A percentile compares a stretch with the other conserved stretches of the same genome.
Conservation (phyloP, 2,329 filamentous ascomycete species). For the Ceratocystis diversiconidia region DNA sequence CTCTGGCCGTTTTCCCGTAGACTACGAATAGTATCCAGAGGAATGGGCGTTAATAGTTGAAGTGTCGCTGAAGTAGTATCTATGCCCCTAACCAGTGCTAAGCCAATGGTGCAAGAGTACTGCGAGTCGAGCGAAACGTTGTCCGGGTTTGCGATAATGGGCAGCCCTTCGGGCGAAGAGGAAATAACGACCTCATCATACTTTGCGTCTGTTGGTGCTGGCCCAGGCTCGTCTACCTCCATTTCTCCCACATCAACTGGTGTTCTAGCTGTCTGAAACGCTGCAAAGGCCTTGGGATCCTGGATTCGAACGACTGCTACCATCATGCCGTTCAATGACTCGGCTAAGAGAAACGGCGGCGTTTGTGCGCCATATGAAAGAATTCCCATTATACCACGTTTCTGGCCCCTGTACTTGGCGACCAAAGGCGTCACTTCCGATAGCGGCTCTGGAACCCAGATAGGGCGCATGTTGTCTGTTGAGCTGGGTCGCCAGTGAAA, state of each 20-base stretch:
- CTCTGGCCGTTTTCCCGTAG: conserved; percentile 31
- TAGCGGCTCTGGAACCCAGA: conserved; percentile 43
- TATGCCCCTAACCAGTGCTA: conserved; percentile 57
- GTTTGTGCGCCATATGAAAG: conserved; percentile 53
- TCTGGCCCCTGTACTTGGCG: conserved; percentile 41
- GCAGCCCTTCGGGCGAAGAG: conserved; percentile 40
- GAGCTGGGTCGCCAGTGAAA: conserved; percentile 39
- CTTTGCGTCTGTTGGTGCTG: background rate
- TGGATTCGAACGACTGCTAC: conserved; percentile 53
- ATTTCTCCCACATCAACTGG: conserved; percentile 18
- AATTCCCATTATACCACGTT: conserved; percentile 46
- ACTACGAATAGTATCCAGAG: conserved; percentile 28
- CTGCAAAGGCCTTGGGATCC: conserved; percentile 34
- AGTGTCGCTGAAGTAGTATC: conserved; percentile 40
- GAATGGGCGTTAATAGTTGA: conserved; percentile 51
- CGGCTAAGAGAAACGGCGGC: conserved; percentile 41
- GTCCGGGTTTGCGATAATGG: conserved; percentile 43
- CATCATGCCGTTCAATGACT: conserved; percentile 56
- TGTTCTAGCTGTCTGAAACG: conserved; percentile 15
- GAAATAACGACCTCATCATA: conserved; percentile 20
- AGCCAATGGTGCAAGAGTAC: conserved; percentile 44
- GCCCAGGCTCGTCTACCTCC: conserved; percentile 18
- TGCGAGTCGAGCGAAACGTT: conserved; percentile 45
- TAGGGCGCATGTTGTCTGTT: conserved; percentile 18
- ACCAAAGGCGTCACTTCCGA: conserved; percentile 44